These are phyloP conservation scores for Kernera saxatilis DNA, from an alignment of 345 rosid genomes.

Conservation along the genomic window DNA sequence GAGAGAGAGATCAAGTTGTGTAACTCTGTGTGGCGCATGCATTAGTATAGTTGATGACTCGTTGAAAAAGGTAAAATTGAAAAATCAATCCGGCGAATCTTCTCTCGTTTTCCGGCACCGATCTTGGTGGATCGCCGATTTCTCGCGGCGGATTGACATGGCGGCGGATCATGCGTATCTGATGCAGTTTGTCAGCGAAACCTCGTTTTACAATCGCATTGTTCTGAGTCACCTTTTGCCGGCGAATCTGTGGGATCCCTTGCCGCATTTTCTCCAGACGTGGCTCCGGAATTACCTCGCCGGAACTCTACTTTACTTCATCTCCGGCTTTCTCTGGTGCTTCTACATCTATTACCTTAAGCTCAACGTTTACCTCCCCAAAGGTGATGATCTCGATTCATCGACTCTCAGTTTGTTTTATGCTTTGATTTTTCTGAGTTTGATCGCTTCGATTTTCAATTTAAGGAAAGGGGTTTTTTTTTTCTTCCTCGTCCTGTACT, in stretches of 20 bases:
- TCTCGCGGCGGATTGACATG: constrained; percentile 1
- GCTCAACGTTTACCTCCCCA: constrained; percentile 69
- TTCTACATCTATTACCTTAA: constrained; percentile 78
- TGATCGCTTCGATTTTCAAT: neutral
- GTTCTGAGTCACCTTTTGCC: constrained; percentile 61
- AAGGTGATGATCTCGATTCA: constrained; percentile 36
- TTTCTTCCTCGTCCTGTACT: neutral
- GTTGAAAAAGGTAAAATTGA: neutral
- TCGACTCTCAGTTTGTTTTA: neutral
- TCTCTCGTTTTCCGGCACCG: constrained; percentile 5
- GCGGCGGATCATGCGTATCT: constrained; percentile 29
- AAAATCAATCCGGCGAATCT: neutral
- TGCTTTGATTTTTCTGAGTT: neutral
- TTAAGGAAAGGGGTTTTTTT: neutral
- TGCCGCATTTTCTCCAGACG: constrained; percentile 70
- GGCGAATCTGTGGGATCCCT: constrained; percentile 47
- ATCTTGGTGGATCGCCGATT: constrained; percentile 12
- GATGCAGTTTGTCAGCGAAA: constrained; percentile 47
- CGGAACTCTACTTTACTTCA: constrained; percentile 60
- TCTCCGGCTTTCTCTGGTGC: constrained; percentile 89
- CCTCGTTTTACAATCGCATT: constrained; percentile 60
- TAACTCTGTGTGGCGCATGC: neutral
- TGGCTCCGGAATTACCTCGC: constrained; percentile 93
- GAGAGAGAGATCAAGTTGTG: too few relatives aligned
- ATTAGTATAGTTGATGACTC: constrained; percentile 12